phyloP scores from a whole-genome alignment of 2,329 filamentous ascomycete genomes.

The Phyllosticta paracitricarpa region DNA sequence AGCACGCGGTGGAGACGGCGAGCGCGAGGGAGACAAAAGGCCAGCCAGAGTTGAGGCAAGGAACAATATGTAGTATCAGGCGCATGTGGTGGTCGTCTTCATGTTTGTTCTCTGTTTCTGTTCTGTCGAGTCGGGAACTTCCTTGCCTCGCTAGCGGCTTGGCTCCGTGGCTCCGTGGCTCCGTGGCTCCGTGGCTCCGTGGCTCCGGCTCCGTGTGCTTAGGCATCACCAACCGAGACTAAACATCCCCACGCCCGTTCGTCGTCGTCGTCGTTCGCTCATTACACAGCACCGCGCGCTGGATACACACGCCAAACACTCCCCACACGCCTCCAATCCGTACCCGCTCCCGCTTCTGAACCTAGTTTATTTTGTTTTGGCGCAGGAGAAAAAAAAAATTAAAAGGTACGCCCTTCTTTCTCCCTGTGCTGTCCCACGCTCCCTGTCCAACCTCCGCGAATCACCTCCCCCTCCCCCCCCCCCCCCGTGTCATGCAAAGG shows the following conservation, averaged over 20 bases:
- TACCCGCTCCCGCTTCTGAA: background rate
- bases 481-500: background rate
- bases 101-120: background rate
- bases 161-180: too few relatives aligned
- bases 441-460: constrained; percentile 5
- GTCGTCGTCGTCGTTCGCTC: background rate
- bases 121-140: background rate
- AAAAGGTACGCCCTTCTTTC: background rate
- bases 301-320: background rate
- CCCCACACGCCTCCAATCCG: background rate
- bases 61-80: too few relatives aligned
- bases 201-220: background rate
- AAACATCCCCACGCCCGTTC: background rate
- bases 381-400: too few relatives aligned
- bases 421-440: constrained; percentile 9
- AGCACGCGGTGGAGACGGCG: background rate
- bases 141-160: background rate
- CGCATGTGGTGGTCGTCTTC: background rate
- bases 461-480: background rate
- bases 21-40: background rate
- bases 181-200: too few relatives aligned
- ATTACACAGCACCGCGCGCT: background rate
- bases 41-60: too few relatives aligned
- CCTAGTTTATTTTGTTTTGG: too few relatives aligned
- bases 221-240: background rate